Evolutionary conservation across 495 filamentous ascomycete species (phyloP), one percentile per base, ranked within the genome.

Genomic region (Talaromyces ruber): DNA sequence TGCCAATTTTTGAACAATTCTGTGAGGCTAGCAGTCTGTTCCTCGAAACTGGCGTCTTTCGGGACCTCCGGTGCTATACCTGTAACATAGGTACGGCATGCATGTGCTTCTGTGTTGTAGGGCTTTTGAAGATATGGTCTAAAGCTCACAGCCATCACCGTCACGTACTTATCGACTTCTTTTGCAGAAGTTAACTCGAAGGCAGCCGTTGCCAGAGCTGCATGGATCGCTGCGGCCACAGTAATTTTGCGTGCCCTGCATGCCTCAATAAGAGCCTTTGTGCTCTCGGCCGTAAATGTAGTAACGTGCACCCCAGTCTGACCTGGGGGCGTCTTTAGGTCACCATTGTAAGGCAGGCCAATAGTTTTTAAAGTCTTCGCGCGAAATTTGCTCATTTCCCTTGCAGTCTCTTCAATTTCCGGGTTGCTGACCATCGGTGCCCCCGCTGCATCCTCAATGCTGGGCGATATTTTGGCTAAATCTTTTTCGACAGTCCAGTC

Each of bases 291-390:
- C 14, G 58, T 64, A 50, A 66, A 60, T 6, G 24, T 54, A 9
- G 66, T 52, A 6, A 32, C 39, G 5, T 62, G 56, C n/a, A 55
- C 26, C 1, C 37, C 51, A 2, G 64, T 45, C 26, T 58, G 24
- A 3, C 59, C 60, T 25, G 66, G 66, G 4, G 50, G 43, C 12
- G 64, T 64, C 14, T 61, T 66, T 6, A 26, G 43, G 47, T 66
- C 66, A 29, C 66, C 64, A 6, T 57, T 63, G 26, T 62, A 68
- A 18, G 64, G 61, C n/a, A 68, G n/a, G 6, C 66, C 66, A 30
- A 58, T 61, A 2, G 60, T 54, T 16, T 64, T 37, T 14, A 68
- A 32, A 11, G 57, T 61, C 25, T 67, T 67, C 51, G 60, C 56
- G 28, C 64, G 59, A 25, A 65, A 64, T 16, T 14, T 63, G 21